These are phyloP conservation scores for Myriangium duriaei DNA, from an alignment of 2,329 filamentous ascomycete genomes.

Conservation along the genomic window DNA sequence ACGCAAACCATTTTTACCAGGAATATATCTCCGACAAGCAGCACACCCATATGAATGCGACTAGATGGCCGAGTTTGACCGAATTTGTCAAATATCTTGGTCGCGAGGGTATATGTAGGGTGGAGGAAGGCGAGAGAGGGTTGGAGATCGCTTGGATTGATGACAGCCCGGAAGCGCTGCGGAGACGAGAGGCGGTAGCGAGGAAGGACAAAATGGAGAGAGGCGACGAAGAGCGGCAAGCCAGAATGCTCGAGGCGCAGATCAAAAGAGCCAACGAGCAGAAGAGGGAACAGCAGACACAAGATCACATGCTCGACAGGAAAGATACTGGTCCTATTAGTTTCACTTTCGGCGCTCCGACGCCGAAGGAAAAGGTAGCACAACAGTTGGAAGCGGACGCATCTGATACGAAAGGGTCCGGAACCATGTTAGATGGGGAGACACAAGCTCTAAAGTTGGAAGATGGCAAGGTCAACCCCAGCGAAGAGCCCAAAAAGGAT, in stretches of 20 bases:
- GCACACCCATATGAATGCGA: slow-evolving; percentile 89
- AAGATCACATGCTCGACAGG: slow-evolving; percentile 12
- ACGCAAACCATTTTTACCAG: slow-evolving; percentile 90
- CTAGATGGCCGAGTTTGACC: slow-evolving; percentile 74
- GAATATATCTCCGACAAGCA: slow-evolving; percentile 79
- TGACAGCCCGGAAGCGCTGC: slow-evolving; percentile 73
- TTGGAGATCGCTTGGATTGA: slow-evolving; percentile 85
- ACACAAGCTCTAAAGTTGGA: slow-evolving; percentile 11
- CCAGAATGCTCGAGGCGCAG: slow-evolving; percentile 70
- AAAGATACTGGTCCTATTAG: slow-evolving; percentile 21
- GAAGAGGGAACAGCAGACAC: slow-evolving; percentile 38
- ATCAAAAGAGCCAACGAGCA: slow-evolving; percentile 61
- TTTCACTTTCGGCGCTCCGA: slow-evolving; percentile 21
- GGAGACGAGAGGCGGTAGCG: slow-evolving; percentile 65
- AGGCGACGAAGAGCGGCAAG: slow-evolving; percentile 81
- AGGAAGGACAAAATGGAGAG: slow-evolving; percentile 79
- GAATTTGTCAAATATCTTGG: slow-evolving; percentile 85
- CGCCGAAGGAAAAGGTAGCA: slow-evolving; percentile 9
- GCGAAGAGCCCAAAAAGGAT: slow-evolving; percentile 12
- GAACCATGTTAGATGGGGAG: slow-evolving; percentile 15
- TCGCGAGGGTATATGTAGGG: slow-evolving; percentile 72
- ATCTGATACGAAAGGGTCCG: slow-evolving; percentile 6
- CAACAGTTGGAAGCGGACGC: slow-evolving; percentile 8
- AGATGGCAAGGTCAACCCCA: slow-evolving; percentile 11
- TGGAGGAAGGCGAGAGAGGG: slow-evolving; percentile 83